Evolutionary conservation across 169 alveolate species (phyloP), one percentile per base, ranked within the genome.

Genomic region (Plasmodium vinckei): DNA sequence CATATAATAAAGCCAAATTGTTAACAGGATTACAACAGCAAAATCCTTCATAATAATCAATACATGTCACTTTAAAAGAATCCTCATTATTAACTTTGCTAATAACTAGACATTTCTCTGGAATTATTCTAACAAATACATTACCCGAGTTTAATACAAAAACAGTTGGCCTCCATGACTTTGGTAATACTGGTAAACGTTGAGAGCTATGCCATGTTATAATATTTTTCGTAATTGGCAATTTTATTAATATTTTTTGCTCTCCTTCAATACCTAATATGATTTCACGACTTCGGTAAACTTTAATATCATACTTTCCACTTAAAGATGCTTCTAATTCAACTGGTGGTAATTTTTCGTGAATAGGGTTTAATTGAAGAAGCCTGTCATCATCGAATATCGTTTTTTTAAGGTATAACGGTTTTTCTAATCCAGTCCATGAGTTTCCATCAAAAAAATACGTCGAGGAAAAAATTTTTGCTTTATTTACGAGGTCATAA

Each of bases 241-340:
- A 49, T 82, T 72, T 73, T 64, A 92, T 63, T 65, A 89, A 92
- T 25, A 90, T 92, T 71, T 63, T 86, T 88, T 69, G 73, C 72
- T 89, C 95, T 23, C 95, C 95, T 59, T 92, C 95, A 17, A 92
- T 87, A 19, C 94, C 82, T 87, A 92, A 25, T 57, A 67, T 56
- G 5, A 46, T 17, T 44, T 75, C 88, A 12, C 49, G 19, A 33
- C 42, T 47, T 75, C 51, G 61, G 46, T 75, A 75, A 19, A 75
- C 88, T 46, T 75, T 75, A 51, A 75, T 75, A 56, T 75, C 75
- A 75, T 75, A 75, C 27, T 75, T 75, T n/a, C 88, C 88, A 75
- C 88, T 25, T 27, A 75, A 61, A 17, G 88, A 75, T 17, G 88
- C 75, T 54, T 75, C 88, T 39, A 75, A 64, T 65, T 75, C 77